phyloP scores from a whole-genome alignment of 2,329 filamentous ascomycete species.

The Hymenoscyphus fraxineus region DNA sequence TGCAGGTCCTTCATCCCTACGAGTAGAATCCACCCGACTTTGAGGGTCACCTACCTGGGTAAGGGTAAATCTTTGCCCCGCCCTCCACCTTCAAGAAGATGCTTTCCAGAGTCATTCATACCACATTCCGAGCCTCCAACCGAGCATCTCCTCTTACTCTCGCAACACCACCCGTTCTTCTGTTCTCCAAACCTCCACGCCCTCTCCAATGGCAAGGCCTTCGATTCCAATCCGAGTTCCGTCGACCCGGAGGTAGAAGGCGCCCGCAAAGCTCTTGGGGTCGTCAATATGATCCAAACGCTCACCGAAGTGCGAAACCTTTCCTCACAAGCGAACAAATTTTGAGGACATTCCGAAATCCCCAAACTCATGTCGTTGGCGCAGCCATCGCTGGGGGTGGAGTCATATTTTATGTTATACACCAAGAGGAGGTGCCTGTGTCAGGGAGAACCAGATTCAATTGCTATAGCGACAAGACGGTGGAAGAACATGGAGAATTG shows the following conservation, averaged over 20 bases:
- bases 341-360: constrained; percentile 34
- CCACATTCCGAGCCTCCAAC: not conserved
- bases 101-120: not conserved
- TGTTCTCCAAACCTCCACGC: not conserved
- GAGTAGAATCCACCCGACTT: too few relatives aligned
- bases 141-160: not conserved
- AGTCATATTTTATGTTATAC: constrained; percentile 57
- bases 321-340: constrained; percentile 39
- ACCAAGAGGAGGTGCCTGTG: constrained; percentile 70
- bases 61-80: not conserved
- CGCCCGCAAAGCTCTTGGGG: not conserved
- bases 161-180: not conserved
- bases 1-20: too few relatives aligned
- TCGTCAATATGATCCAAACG: constrained; percentile 16
- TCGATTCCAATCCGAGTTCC: constrained; percentile 6
- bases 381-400: constrained; percentile 41
- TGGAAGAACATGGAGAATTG: constrained; percentile 49
- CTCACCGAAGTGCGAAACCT: constrained; percentile 33
- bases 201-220: constrained; percentile 1
- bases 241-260: not conserved
- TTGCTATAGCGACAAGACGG: constrained; percentile 53
- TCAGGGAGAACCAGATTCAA: constrained; percentile 73
- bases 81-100: not conserved
- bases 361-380: constrained; percentile 39
- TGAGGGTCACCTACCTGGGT: too few relatives aligned